Evolutionary conservation across 2,329 filamentous ascomycete species (phyloP).

Genomic region (Cyphellophora europaea): DNA sequence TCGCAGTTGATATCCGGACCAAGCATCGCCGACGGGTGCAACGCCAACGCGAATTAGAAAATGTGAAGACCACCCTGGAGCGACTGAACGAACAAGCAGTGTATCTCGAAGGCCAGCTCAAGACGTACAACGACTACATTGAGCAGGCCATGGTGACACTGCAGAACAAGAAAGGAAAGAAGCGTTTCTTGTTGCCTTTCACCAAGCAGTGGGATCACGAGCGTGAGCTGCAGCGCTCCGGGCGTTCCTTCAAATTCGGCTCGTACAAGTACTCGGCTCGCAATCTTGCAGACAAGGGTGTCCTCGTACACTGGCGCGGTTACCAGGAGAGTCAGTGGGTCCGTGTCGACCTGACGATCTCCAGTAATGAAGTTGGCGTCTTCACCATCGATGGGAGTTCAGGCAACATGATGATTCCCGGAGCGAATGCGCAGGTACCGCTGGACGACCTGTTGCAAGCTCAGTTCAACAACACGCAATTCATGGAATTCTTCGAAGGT

Average conservation of each 20-base stretch:
- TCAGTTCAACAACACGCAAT: slow-evolving; percentile 94
- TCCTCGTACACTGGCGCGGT: slow-evolving; percentile 83
- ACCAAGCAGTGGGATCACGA: slow-evolving; percentile 99
- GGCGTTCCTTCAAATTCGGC: slow-evolving; percentile 92
- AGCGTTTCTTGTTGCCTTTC: slow-evolving; percentile 88
- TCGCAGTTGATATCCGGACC: slow-evolving; percentile 90
- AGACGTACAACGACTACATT: slow-evolving; percentile 98
- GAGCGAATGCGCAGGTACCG: slow-evolving; percentile 76
- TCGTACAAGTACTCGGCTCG: slow-evolving; percentile 95
- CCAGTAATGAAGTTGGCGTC: slow-evolving; percentile 84
- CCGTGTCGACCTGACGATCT: slow-evolving; percentile 88
- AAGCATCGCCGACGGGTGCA: slow-evolving; percentile 92
- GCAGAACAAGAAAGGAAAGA: slow-evolving; percentile 94
- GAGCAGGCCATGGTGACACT: slow-evolving; percentile 96
- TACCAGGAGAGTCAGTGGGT: slow-evolving; percentile 78
- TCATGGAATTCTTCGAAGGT: slow-evolving; percentile 88
- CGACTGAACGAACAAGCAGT: slow-evolving; percentile 56
- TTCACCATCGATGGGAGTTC: slow-evolving; percentile 87
- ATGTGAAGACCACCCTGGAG: slow-evolving; percentile 36
- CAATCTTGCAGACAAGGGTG: slow-evolving; percentile 82
- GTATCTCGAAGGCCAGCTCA: slow-evolving; percentile 89
- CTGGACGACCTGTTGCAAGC: slow-evolving; percentile 92
- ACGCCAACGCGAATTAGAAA: slow-evolving; percentile 78
- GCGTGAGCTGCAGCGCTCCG: slow-evolving; percentile 82
- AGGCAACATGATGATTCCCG: slow-evolving; percentile 91